These are phyloP conservation scores for Cladosporium sp. DNA, from an alignment of 2,329 filamentous ascomycete genomes.

Conservation along the genomic window DNA sequence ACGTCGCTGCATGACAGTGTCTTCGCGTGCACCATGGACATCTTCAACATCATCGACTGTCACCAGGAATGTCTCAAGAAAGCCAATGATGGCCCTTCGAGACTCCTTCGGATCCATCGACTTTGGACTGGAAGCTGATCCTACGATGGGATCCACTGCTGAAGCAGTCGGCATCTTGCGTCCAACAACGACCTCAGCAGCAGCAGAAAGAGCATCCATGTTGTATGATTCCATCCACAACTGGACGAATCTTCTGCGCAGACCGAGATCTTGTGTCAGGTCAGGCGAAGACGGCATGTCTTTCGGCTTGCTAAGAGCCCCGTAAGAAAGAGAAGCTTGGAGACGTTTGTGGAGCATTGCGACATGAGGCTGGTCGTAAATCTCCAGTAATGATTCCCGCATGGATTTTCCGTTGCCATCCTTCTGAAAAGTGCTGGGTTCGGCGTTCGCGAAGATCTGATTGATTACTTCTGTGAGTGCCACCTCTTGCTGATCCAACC, in stretches of 20 bases:
- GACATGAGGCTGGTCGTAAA: slow-evolving; percentile 58
- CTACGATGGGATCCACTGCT: too few relatives aligned
- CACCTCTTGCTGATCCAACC: slow-evolving; percentile 64
- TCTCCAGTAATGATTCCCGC: slow-evolving; percentile 51
- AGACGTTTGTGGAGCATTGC: slow-evolving; percentile 57
- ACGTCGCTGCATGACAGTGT: not conserved
- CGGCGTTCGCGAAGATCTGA: slow-evolving; percentile 51
- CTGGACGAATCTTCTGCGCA: slow-evolving; percentile 58
- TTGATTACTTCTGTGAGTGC: slow-evolving; percentile 64
- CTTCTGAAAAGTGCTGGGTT: slow-evolving; percentile 28
- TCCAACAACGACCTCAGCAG: slow-evolving; percentile 62
- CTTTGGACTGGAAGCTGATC: not conserved
- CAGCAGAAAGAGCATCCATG: slow-evolving; percentile 51
- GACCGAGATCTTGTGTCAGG: slow-evolving; percentile 59
- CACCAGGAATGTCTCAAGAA: slow-evolving; percentile 60
- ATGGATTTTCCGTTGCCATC: slow-evolving; percentile 32
- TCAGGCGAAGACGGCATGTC: slow-evolving; percentile 51
- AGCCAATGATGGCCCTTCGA: slow-evolving; percentile 38
- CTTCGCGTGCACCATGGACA: not conserved
- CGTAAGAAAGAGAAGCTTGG: slow-evolving; percentile 60
- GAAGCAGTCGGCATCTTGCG: slow-evolving; percentile 40
- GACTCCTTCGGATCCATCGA: slow-evolving; percentile 28
- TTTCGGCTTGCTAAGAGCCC: slow-evolving; percentile 58
- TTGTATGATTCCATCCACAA: slow-evolving; percentile 63
- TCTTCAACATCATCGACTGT: slow-evolving; percentile 56